Evolutionary conservation across 2,329 filamentous ascomycete genomes (phyloP).

Genomic region (Gnomoniopsis sp.): DNA sequence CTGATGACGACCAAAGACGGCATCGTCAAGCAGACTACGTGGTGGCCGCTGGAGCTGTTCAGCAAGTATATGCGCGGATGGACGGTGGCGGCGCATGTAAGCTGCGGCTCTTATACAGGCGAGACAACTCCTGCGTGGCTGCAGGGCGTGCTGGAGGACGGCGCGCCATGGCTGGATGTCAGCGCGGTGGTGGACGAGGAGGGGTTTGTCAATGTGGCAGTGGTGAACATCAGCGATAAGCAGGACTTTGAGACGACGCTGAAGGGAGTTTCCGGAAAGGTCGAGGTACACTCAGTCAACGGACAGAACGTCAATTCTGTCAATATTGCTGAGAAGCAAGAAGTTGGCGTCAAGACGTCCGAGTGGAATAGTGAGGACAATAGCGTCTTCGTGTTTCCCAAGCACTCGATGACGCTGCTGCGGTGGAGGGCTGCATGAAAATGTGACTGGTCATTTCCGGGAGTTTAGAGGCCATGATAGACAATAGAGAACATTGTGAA

Average conservation of each 20-base stretch:
- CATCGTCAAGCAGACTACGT: slow-evolving; percentile 68
- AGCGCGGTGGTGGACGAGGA: slow-evolving; percentile 56
- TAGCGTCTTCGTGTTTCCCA: slow-evolving; percentile 62
- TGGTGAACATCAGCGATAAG: slow-evolving; percentile 68
- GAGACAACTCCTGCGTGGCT: slow-evolving; percentile 65
- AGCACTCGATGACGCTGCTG: slow-evolving; percentile 68
- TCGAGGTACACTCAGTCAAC: slow-evolving; percentile 61
- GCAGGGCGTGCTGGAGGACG: slow-evolving; percentile 57
- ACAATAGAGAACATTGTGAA: slow-evolving; percentile 9
- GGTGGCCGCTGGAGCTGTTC: slow-evolving; percentile 71
- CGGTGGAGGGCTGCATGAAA: slow-evolving; percentile 37
- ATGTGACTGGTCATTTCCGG: slow-evolving; percentile 12
- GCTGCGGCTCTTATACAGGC: slow-evolving; percentile 61
- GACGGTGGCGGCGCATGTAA: slow-evolving; percentile 64
- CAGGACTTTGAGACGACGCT: slow-evolving; percentile 57
- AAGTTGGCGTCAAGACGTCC: slow-evolving; percentile 49
- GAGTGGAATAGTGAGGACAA: slow-evolving; percentile 64
- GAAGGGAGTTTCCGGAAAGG: slow-evolving; percentile 50
- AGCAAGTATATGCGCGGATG: slow-evolving; percentile 70
- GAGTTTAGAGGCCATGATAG: slow-evolving; percentile 4
- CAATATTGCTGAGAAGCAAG: slow-evolving; percentile 61
- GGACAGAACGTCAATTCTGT: slow-evolving; percentile 53
- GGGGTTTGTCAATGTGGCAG: slow-evolving; percentile 62
- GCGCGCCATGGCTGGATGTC: slow-evolving; percentile 67
- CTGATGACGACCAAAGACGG: slow-evolving; percentile 67